Percentiles rank a stretch among this genome's conserved stretches.
Conservation (phyloP, 2,329 filamentous ascomycete species). For the Fusarium tanahbumbuense region DNA sequence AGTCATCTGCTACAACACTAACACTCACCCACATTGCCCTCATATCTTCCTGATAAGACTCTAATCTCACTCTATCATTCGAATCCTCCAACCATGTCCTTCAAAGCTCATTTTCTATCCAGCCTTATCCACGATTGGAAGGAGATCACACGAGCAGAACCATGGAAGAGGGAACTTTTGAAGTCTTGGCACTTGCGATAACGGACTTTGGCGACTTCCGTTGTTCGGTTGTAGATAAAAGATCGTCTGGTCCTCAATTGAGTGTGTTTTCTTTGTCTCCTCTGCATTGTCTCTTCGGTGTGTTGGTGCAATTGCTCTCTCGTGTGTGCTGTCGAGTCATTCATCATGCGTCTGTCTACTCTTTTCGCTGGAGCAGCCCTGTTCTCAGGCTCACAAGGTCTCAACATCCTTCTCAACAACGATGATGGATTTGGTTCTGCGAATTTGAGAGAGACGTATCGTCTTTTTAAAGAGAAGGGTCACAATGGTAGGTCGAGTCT, state of each 20-base stretch:
- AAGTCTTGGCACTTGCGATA: conserved; percentile 25
- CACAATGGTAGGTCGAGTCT: too few relatives aligned
- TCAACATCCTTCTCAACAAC: conserved; percentile 49
- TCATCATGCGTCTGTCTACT: conserved; percentile 35
- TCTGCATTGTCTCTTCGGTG: not conserved
- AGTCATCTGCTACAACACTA: rapidly evolving
- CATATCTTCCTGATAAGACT: not conserved
- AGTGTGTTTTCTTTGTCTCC: not conserved
- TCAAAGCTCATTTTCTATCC: not conserved
- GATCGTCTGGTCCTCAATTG: conserved; percentile 13
- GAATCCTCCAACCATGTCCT: not conserved
- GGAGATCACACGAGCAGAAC: conserved; percentile 25
- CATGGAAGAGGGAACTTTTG: conserved; percentile 26
- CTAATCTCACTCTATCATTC: not conserved
- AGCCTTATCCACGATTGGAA: conserved; percentile 23
- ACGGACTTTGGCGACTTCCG: conserved; percentile 23
- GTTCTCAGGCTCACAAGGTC: conserved; percentile 29
- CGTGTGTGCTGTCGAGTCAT: not conserved
- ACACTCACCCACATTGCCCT: not conserved
- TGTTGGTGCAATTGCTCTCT: not conserved
- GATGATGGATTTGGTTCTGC: conserved; percentile 49
- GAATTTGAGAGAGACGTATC: conserved; percentile 48
- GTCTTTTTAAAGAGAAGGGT: conserved; percentile 45
- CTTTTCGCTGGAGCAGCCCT: conserved; percentile 33
- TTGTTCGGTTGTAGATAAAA: conserved; percentile 15